Evolutionary conservation across 345 rosid genomes (phyloP), one percentile per base, ranked within the genome.

Genomic region (Bruguiera parviflora): DNA sequence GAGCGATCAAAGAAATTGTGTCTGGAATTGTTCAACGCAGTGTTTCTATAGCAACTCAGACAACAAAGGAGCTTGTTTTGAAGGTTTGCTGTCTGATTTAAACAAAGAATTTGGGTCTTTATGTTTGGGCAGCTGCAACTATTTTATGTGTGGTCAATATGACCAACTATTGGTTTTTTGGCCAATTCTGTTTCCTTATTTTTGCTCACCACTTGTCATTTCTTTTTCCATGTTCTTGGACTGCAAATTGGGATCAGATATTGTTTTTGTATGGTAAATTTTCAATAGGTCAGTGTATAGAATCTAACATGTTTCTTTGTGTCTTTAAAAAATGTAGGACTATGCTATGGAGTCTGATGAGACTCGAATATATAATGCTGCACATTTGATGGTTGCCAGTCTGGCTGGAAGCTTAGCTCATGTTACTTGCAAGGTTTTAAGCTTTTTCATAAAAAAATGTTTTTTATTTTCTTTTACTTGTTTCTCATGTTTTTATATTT

Each of bases 341-440:
- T 95, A 95, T 82, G 86, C 96, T 15, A 77, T 83, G 87, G 99
- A 95, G 78, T 80, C 89, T 9, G 99, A 95, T 67, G 98, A 95
- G 80, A 84, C 90, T 21, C 90, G 96, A 18, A 90, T 95, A 64
- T 87, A 88, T 80, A 87, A 83, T 80, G 98, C 99, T 13, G 99
- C 97, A 27, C 97, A 92, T 71, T 84, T 92, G 83, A 95, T 95
- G 99, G 99, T 92, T 79, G 98, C 98, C n/a, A 92, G 98, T 80
- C 81, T 95, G 83, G 96, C 98, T 56, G 99, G 97, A 79, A 95
- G 99, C 83, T 75, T 95, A 57, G 99, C 99, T 71, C 99, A 95
- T 80, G 99, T 90, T 58, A 95, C 99, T 32, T 95, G 99, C 99
- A 95, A 95, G 98, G 98, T 91, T 81, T 58, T 65, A 22, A 32